Evolutionary conservation across 169 alveolate genomes (phyloP).

Genomic region (Plasmodium falciparum): DNA sequence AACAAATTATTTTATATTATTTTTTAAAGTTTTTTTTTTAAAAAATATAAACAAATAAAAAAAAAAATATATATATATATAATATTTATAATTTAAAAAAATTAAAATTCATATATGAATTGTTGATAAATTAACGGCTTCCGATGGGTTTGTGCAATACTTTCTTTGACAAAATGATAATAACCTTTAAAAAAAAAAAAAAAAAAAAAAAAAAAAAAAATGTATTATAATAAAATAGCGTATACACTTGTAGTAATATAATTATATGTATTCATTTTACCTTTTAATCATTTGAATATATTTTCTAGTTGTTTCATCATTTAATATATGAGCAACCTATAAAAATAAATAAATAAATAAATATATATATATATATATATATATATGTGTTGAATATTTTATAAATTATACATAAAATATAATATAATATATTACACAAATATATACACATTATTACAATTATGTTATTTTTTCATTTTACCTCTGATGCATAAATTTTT

Average conservation of each 20-base stretch:
- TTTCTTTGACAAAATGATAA: conserved; percentile 75
- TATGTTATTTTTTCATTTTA: conserved; percentile 79
- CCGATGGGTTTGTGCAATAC: conserved; percentile 77
- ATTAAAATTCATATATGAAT: conserved; percentile 53
- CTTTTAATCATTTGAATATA: conserved; percentile 93
- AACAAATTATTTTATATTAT: too few species aligned
- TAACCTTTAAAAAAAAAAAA: conserved; percentile 32
- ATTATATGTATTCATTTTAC: conserved; percentile 3
- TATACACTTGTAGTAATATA: too few species aligned
- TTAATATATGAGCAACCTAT: conserved; percentile 90
- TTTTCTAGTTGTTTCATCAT: conserved; percentile 94
- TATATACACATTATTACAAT: background rate
- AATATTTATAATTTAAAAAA: background rate
- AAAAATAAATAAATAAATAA: background rate
- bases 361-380: conserved; percentile 1
- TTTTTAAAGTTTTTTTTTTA: background rate
- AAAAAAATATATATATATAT: background rate
- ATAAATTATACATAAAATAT: background rate
- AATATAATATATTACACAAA: background rate
- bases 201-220: too few species aligned
- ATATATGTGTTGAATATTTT: background rate
- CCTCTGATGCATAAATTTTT: conserved; percentile 91
- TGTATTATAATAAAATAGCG: too few species aligned
- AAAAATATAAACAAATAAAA: background rate
- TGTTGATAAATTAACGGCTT: conserved; percentile 75